Conservation (phyloP, 257 asterid genomes). For the Echites panduratus region DNA sequence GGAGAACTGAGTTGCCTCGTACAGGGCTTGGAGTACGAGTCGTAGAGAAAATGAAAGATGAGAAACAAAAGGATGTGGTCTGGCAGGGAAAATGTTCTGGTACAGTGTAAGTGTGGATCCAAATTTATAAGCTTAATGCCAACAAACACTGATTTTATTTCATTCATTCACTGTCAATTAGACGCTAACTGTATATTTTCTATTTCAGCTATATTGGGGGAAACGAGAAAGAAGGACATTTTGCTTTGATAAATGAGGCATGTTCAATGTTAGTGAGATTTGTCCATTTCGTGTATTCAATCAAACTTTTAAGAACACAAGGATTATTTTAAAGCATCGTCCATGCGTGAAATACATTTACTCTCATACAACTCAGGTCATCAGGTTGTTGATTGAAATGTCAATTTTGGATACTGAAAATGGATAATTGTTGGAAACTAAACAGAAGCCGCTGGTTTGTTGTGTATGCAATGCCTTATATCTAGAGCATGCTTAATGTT, state of each 20-base stretch:
- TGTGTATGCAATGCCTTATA: not conserved
- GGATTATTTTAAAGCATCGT: not conserved
- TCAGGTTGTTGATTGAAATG: not conserved
- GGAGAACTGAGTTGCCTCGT: slow-evolving; percentile 75
- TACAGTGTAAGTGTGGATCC: slow-evolving; percentile 77
- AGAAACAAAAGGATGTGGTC: slow-evolving; percentile 68
- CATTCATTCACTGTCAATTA: slow-evolving; percentile 11
- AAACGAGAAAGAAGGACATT: slow-evolving; percentile 85
- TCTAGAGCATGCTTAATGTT: not conserved
- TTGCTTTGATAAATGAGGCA: slow-evolving; percentile 88
- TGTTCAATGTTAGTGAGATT: slow-evolving; percentile 82
- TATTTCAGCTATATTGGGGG: slow-evolving; percentile 84
- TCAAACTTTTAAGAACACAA: not conserved
- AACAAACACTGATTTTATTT: not conserved
- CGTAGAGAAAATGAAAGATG: slow-evolving; percentile 62
- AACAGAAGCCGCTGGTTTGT: not conserved
- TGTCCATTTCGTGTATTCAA: slow-evolving; percentile 3
- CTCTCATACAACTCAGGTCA: not conserved
- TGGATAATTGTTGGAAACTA: not conserved
- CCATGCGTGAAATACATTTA: not conserved
- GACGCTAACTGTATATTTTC: slow-evolving; percentile 18
- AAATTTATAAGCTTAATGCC: not conserved
- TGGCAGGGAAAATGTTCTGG: slow-evolving; percentile 99
- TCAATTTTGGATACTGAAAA: not conserved
- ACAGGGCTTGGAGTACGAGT: slow-evolving; percentile 69